These are phyloP conservation scores for Fusarium sulawesiense DNA, from an alignment of 2,329 filamentous ascomycete species.

Conservation along the genomic window DNA sequence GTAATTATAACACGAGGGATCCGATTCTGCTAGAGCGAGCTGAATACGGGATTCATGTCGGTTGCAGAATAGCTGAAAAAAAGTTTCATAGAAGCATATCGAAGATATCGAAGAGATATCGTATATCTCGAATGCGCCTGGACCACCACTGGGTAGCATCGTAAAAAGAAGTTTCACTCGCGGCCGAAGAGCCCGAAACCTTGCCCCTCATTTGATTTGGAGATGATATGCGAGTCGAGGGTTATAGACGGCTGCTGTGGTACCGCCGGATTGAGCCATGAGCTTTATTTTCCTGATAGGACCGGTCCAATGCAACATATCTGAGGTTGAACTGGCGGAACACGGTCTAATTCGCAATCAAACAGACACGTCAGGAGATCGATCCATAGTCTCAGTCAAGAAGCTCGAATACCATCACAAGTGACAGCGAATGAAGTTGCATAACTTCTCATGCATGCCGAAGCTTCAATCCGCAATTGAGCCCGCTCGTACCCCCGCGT, in stretches of 20 bases:
- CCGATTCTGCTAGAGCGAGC: constrained; percentile 7
- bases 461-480: constrained; percentile 20
- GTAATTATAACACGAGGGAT: constrained; percentile 15
- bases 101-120: constrained; percentile 23
- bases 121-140: constrained; percentile 6
- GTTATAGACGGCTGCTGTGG: constrained; percentile 11
- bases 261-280: constrained; percentile 16
- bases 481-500: constrained; percentile 23
- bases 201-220: constrained; percentile 20
- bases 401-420: constrained; percentile 4
- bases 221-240: constrained; percentile 12
- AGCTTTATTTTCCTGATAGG: constrained; percentile 12
- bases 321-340: constrained; percentile 9
- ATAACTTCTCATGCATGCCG: constrained; percentile 23
- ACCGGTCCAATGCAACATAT: constrained; percentile 5
- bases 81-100: constrained; percentile 14
- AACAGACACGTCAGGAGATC: constrained; percentile 16
- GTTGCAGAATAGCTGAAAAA: constrained; percentile 11
- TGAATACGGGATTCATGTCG: constrained; percentile 36
- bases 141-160: constrained; percentile 19
- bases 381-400: constrained; percentile 3
- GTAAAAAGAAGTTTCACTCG: constrained; percentile 23
- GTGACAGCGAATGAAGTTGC: constrained; percentile 18
- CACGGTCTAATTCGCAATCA: constrained; percentile 10
- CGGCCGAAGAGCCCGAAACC: constrained; percentile 27